Evolutionary conservation across 2,329 filamentous ascomycete genomes (phyloP).

Genomic region (Aureobasidium pullulans): DNA sequence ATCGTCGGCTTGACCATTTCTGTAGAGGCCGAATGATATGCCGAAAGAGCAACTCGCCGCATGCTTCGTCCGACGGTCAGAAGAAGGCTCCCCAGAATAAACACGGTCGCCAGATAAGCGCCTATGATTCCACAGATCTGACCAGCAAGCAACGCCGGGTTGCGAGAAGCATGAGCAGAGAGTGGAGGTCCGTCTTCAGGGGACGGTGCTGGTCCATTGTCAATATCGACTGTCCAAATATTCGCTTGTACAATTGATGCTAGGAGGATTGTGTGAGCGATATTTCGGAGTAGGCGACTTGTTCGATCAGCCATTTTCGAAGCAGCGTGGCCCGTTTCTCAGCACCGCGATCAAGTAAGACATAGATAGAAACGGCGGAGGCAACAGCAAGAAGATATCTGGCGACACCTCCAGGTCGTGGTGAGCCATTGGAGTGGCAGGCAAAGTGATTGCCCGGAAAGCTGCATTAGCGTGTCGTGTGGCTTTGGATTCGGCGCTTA

Average conservation of each 20-base stretch:
- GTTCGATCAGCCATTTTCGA: neutral
- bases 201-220: constrained; percentile 51
- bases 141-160: constrained; percentile 62
- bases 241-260: constrained; percentile 9
- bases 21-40: constrained; percentile 45
- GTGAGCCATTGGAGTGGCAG: neutral
- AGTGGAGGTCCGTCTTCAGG: constrained; percentile 54
- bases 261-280: neutral
- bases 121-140: constrained; percentile 79
- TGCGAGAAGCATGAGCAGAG: constrained; percentile 51
- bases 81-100: constrained; percentile 60
- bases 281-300: neutral
- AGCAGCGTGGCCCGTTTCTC: neutral
- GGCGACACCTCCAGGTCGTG: neutral
- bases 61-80: constrained; percentile 39
- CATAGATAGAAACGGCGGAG: neutral
- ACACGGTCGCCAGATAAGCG: constrained; percentile 70
- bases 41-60: constrained; percentile 38
- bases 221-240: constrained; percentile 40
- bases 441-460: neutral
- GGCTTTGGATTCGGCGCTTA: constrained; percentile 7
- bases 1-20: constrained; percentile 48
- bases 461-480: constrained; percentile 6
- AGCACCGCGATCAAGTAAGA: neutral
- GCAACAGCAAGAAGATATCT: neutral